Evolutionary conservation across 2,329 filamentous ascomycete species (phyloP), one percentile per base, ranked within the genome.

Genomic region (Pseudocercospora eumusae): DNA sequence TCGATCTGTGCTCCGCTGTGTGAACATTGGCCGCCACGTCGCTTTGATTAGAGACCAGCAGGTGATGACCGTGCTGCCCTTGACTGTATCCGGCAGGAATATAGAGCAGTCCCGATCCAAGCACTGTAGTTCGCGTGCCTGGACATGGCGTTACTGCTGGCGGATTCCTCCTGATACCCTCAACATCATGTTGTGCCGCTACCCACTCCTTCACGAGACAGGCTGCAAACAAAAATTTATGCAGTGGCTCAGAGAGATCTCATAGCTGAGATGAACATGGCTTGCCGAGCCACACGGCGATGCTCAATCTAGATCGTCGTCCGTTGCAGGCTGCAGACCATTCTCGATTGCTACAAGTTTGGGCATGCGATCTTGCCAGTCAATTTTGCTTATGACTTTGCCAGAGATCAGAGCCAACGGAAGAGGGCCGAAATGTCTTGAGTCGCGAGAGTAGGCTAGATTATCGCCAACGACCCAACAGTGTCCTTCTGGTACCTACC

Each of bases 391-490:
- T 42, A 93, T 78, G 2, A 95, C 87, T 75, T 96, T 98, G 52
- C 92, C 92, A 70, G 84, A 87, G 49, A 99, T 85, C 66, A 99
- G 79, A 1, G 86, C 93, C 72, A 99, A 79, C 0, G 95, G 95
- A 27, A 99, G 75, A 0, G 95, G 92, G 0, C 95, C 95, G 78
- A 89, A 96, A 44, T 87, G 81, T 64, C 95, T 86, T 47, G 92
- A 97, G 79, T 99, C 95, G 66, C 91, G 82, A 23, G 92, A 97
- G 71, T 85, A 89, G 2, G 86, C 82, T 64, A 96, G 73, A 75
- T 98, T 98, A 76, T 99, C 95, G 2, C 95, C 95, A 2, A 87
- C 85, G 6, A 97, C 80, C 86, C 92, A 98, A 71, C 92, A 96
- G 80, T 99, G 95, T 1, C 95, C 95, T 72, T 90, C 82, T 0